Evolutionary conservation across 179 eudicot genomes (phyloP).

Genomic region (Kewa caespitosa): DNA sequence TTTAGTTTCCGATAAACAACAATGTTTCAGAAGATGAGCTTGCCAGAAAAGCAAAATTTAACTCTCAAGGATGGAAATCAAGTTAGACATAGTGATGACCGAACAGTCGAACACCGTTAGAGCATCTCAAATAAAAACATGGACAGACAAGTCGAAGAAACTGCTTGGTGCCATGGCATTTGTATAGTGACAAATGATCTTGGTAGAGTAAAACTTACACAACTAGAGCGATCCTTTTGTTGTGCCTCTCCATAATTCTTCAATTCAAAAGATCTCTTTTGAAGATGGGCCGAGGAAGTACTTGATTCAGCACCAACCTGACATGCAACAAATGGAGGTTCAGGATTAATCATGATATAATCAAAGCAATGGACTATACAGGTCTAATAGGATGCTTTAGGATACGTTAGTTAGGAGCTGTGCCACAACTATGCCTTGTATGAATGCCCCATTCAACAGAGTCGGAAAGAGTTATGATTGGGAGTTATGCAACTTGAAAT

Average conservation of each 20-base stretch:
- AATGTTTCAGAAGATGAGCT: neutral
- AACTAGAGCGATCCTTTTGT: neutral
- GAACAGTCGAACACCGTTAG: neutral
- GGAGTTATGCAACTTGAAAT: too few species aligned
- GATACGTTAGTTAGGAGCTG: too few species aligned
- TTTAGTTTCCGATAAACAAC: neutral
- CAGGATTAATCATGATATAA: too few species aligned
- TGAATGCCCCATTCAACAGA: too few species aligned
- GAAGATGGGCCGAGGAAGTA: conserved; percentile 10
- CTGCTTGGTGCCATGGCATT: neutral
- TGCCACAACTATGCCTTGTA: too few species aligned
- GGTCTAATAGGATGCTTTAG: too few species aligned
- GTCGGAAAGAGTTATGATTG: too few species aligned
- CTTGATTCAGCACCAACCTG: conserved; percentile 22
- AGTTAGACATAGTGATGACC: neutral
- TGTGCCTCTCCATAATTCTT: conserved; percentile 11
- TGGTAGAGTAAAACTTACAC: conserved; percentile 20
- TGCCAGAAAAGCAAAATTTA: neutral
- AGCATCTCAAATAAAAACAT: neutral
- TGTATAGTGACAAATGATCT: neutral
- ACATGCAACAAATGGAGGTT: neutral
- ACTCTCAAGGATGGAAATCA: neutral
- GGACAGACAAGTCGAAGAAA: neutral
- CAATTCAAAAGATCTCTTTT: conserved; percentile 11
- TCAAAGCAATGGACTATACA: too few species aligned